Evolutionary conservation across 192 early-diverging fungal species (phyloP).

Genomic region (Backusella tuberculispora): DNA sequence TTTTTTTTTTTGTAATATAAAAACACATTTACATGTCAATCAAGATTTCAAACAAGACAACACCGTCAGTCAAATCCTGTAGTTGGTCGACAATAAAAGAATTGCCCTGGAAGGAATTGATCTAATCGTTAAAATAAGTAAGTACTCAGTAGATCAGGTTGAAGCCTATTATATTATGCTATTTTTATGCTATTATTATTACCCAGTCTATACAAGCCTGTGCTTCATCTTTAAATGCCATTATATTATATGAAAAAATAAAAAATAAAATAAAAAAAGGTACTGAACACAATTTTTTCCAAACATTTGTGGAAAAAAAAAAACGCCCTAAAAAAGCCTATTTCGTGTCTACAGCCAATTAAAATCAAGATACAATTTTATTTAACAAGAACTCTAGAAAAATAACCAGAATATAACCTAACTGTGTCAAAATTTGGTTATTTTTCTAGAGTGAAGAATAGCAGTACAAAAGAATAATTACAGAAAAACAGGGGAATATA

Average conservation of each 20-base stretch:
- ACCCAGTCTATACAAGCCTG: conserved; percentile 2
- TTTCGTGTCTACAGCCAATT: neutral
- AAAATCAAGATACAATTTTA: neutral
- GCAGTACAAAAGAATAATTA: neutral
- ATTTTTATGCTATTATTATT: neutral
- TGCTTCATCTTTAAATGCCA: neutral
- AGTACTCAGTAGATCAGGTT: neutral
- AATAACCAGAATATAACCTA: no score
- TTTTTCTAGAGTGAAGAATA: no score
- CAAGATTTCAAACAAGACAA: neutral
- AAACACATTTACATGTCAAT: neutral
- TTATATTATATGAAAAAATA: neutral
- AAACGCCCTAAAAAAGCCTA: conserved; percentile 10
- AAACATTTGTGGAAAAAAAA: neutral
- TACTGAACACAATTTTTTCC: neutral
- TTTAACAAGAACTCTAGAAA: no score
- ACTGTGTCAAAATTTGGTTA: no score
- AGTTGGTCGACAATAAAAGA: neutral
- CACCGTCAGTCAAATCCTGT: neutral
- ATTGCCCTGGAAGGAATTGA: conserved; percentile 7
- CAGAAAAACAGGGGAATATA: neutral
- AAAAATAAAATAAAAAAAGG: neutral
- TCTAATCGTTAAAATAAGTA: neutral
- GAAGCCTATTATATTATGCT: neutral
- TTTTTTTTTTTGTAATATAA: neutral